A percentile compares a stretch with the other conserved stretches of the same genome.
Evolutionary conservation across 148 eudicot species (phyloP).

Genomic region (Fagopyrum tataricum): DNA sequence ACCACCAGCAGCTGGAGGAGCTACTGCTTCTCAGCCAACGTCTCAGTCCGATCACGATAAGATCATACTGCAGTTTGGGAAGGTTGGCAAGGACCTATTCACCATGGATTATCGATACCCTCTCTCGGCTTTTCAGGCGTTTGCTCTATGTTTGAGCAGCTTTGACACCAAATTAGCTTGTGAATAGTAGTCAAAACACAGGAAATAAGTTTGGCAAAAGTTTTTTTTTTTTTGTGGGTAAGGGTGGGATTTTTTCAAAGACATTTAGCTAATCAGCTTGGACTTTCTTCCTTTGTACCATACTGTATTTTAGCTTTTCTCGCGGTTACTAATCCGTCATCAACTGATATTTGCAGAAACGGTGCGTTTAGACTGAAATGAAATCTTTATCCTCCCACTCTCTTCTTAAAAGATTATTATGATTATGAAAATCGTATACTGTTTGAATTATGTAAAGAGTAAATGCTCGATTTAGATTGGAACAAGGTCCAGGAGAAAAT

Average conservation of each 20-base stretch:
- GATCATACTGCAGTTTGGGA: conserved; percentile 42
- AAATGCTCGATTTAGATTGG: too few species aligned
- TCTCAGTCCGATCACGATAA: conserved; percentile 31
- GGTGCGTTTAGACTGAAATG: conserved; percentile 4
- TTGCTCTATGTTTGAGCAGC: conserved; percentile 43
- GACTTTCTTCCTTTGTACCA: not conserved
- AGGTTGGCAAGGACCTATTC: conserved; percentile 42
- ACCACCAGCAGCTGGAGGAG: not conserved
- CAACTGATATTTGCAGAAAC: not conserved
- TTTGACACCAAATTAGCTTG: conserved; percentile 47
- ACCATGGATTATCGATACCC: conserved; percentile 53
- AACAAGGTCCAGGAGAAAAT: too few species aligned
- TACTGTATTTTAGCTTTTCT: not conserved
- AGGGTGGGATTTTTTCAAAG: not conserved
- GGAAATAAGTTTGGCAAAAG: not conserved
- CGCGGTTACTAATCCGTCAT: not conserved
- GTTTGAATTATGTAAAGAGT: too few species aligned
- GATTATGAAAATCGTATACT: not conserved
- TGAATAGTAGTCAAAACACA: conserved; percentile 25
- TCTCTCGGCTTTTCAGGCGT: conserved; percentile 46
- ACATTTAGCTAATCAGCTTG: not conserved
- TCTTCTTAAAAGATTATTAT: not conserved
- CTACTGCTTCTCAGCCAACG: conserved; percentile 11
- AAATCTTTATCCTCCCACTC: not conserved
- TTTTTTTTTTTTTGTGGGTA: not conserved